Evolutionary conservation across 1,139 yeast genomes (phyloP).

Genomic region (Yamadazyma atmosphaerica): DNA sequence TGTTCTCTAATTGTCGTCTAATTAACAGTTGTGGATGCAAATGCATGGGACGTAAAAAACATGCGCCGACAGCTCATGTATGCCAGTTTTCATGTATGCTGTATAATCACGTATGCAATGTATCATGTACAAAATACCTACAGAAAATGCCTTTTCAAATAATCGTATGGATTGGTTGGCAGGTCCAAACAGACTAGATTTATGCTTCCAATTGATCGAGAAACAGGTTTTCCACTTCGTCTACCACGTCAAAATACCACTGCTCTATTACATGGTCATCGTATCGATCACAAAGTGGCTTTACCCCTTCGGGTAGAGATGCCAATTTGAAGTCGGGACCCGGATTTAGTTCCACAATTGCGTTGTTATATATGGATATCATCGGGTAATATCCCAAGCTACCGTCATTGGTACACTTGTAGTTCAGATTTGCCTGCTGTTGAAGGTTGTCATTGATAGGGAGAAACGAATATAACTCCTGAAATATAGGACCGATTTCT

Average conservation of each 20-base stretch:
- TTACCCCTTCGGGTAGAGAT: conserved; percentile 31
- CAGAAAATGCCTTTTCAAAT: too few species aligned
- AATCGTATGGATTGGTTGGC: too few species aligned
- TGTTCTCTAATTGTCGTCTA: too few species aligned
- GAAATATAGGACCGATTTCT: conserved; percentile 63
- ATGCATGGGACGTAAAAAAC: too few species aligned
- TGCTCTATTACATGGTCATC: conserved; percentile 78
- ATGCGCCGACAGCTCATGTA: too few species aligned
- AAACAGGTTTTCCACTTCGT: conserved; percentile 75
- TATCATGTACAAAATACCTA: too few species aligned
- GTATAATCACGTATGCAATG: too few species aligned
- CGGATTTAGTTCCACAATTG: conserved; percentile 67
- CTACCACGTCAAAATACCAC: conserved; percentile 77
- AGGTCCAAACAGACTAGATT: too few species aligned
- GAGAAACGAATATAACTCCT: conserved; percentile 69
- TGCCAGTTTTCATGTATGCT: too few species aligned
- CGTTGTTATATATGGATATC: conserved; percentile 79
- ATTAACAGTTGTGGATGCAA: too few species aligned
- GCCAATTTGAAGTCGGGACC: conserved; percentile 67
- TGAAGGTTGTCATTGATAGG: conserved; percentile 46
- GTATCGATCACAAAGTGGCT: conserved; percentile 61
- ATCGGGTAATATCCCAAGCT: conserved; percentile 89
- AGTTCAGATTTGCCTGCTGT: conserved; percentile 50
- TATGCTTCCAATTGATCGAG: conserved; percentile 48
- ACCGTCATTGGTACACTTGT: conserved; percentile 70